These are phyloP conservation scores for Vaccinium myrtillus DNA, from an alignment of 148 eudicot species.

Conservation along the genomic window DNA sequence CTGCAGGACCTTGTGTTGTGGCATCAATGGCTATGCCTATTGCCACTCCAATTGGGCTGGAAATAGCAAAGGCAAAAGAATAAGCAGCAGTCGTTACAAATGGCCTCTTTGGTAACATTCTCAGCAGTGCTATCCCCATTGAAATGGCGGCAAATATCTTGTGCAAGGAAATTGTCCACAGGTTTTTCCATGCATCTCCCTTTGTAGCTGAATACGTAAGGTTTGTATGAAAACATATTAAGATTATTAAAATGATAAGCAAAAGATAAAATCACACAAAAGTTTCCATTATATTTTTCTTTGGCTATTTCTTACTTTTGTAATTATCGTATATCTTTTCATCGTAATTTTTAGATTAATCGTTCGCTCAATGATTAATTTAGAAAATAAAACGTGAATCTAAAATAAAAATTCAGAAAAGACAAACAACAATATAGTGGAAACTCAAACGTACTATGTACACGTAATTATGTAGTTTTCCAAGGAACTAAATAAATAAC, in stretches of 20 bases:
- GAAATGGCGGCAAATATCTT: slow-evolving; percentile 74
- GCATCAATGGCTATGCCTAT: slow-evolving; percentile 76
- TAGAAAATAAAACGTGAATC: no score
- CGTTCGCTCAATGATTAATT: no score
- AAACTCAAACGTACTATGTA: not conserved
- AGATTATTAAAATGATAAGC: no score
- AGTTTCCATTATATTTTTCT: no score
- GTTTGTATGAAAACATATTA: not conserved
- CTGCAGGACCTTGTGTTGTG: slow-evolving; percentile 47
- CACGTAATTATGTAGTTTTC: not conserved
- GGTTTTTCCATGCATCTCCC: slow-evolving; percentile 73
- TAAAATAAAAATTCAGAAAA: no score
- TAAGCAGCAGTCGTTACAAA: slow-evolving; percentile 41
- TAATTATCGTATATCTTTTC: no score
- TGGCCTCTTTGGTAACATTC: slow-evolving; percentile 80
- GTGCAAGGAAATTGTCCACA: slow-evolving; percentile 81
- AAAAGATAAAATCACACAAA: no score
- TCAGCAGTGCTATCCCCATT: slow-evolving; percentile 78
- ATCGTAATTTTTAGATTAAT: no score
- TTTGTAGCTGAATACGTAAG: slow-evolving; percentile 39
- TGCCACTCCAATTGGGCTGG: slow-evolving; percentile 76
- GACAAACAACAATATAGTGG: no score
- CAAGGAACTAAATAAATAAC: not conserved
- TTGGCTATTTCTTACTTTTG: no score
- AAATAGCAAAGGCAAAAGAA: slow-evolving; percentile 76